phyloP scores from a whole-genome alignment of 352 stramenopile genomes.

The Pythium sukuiense region DNA sequence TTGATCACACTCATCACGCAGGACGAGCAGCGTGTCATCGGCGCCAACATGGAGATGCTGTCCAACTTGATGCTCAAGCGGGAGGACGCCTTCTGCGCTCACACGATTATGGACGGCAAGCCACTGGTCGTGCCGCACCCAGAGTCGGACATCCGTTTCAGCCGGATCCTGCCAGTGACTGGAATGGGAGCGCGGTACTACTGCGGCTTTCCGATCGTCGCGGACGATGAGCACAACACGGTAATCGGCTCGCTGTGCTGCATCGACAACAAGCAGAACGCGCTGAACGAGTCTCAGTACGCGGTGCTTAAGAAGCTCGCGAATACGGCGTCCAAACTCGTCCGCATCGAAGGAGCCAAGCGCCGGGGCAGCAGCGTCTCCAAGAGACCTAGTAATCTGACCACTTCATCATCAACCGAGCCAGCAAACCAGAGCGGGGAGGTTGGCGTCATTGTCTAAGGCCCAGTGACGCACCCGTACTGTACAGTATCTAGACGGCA shows the following conservation, averaged over 20 bases:
- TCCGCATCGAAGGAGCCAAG: slow-evolving; percentile 27
- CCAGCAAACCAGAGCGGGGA: too few relatives aligned
- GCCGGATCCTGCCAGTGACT: slow-evolving; percentile 23
- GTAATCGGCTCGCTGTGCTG: slow-evolving; percentile 62
- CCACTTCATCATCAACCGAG: too few relatives aligned
- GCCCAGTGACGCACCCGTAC: too few relatives aligned
- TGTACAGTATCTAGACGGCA: too few relatives aligned
- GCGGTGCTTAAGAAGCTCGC: slow-evolving; percentile 24
- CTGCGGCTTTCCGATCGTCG: slow-evolving; percentile 62
- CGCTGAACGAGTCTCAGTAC: slow-evolving; percentile 28
- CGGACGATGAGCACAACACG: slow-evolving; percentile 2
- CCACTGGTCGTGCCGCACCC: slow-evolving; percentile 59
- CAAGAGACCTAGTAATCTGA: too few relatives aligned
- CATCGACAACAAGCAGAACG: slow-evolving; percentile 19
- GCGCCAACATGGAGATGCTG: slow-evolving; percentile 38
- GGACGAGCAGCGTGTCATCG: slow-evolving; percentile 45
- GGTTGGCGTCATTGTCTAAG: too few relatives aligned
- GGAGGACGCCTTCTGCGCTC: slow-evolving; percentile 57
- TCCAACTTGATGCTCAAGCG: slow-evolving; percentile 46
- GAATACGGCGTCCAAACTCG: slow-evolving; percentile 46
- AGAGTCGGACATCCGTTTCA: slow-evolving; percentile 59
- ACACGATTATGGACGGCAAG: slow-evolving; percentile 53
- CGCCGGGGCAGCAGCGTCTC: background rate
- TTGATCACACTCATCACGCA: slow-evolving; percentile 53
- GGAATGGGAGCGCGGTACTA: slow-evolving; percentile 55